Conservation (phyloP, 345 rosid species). For the Gossypium turneri region DNA sequence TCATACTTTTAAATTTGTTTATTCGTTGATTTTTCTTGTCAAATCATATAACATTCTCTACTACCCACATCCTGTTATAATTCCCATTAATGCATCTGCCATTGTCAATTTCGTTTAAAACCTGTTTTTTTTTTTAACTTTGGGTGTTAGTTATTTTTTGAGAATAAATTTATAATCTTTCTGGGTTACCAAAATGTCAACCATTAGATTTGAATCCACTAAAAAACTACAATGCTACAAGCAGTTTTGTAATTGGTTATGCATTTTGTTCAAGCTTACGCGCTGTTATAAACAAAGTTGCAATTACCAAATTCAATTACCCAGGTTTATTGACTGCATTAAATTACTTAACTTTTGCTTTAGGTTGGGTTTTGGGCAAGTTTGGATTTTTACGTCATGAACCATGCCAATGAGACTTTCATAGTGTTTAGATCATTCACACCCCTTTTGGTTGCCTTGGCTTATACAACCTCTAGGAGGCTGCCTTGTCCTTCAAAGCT, state of each 20-base stretch:
- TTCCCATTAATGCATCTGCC: background rate
- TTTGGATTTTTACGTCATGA: constrained; percentile 75
- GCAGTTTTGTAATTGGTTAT: no score
- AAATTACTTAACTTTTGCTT: constrained; percentile 68
- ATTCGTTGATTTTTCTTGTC: background rate
- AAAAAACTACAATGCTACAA: constrained; percentile 41
- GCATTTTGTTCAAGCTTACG: no score
- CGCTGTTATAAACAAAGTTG: constrained; percentile 69
- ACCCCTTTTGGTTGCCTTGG: constrained; percentile 59
- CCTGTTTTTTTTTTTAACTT: background rate
- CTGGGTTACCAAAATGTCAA: constrained; percentile 20
- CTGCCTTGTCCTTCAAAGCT: constrained; percentile 80
- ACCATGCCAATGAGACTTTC: constrained; percentile 84
- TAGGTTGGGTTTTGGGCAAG: constrained; percentile 77
- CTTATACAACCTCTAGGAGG: constrained; percentile 69
- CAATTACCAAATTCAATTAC: constrained; percentile 79
- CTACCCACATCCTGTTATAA: background rate
- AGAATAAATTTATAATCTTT: background rate
- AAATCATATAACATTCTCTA: background rate
- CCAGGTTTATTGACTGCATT: constrained; percentile 91
- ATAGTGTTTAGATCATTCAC: no score
- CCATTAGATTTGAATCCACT: constrained; percentile 36
- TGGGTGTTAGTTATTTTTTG: background rate
- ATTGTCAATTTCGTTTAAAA: background rate
- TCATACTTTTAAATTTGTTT: background rate